Evolutionary conservation across 2,329 filamentous ascomycete species (phyloP), one percentile per base, ranked within the genome.

Genomic region (Botrytis squamosa): DNA sequence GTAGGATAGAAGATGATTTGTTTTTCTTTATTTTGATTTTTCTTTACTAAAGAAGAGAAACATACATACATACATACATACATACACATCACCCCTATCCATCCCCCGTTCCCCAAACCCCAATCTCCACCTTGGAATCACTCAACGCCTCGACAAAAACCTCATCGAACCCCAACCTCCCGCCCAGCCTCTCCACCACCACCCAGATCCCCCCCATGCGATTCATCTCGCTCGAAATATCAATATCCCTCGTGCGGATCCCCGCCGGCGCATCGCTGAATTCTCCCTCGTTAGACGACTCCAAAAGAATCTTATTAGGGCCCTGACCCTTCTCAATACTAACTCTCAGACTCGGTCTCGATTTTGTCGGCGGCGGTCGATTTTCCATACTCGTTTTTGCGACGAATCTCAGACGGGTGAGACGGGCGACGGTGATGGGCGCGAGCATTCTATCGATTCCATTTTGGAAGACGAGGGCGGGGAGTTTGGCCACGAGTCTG

Each of bases 141-240:
- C 80, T 82, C 74, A 87, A 82, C 12, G 89, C 78, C 76, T 87
- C 89, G 3, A 88, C 84, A 60, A 84, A 83, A 12, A 93, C 87
- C 73, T 84, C 82, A 79, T 88, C 86, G 72, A 84, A 70, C 78
- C 80, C 78, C 33, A 76, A 74, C 52, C 77, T 76, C 25, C 71
- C 88, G n/a, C 90, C 92, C 79, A 95, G 87, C 76, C 92, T 88
- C 82, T 98, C 94, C 60, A 98, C 84, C 9, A 97, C 91, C 71
- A 98, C 85, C 92, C 92, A 97, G 73, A 94, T 81, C 29, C 90
- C 90, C 33, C 88, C 87, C 16, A 83, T 83, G 44, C 83, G 83
- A 73, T 85, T 84, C 76, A 87, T 82, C n/a, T 84, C 86, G 0
- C 93, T 92, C 63, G 90, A 89, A 60, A 97, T 83, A 82, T 97